A percentile compares a stretch with the other conserved stretches of the same genome.
These are phyloP conservation scores for Marsdenia floribunda DNA, from an alignment of 257 asterid genomes.

Conservation along the genomic window DNA sequence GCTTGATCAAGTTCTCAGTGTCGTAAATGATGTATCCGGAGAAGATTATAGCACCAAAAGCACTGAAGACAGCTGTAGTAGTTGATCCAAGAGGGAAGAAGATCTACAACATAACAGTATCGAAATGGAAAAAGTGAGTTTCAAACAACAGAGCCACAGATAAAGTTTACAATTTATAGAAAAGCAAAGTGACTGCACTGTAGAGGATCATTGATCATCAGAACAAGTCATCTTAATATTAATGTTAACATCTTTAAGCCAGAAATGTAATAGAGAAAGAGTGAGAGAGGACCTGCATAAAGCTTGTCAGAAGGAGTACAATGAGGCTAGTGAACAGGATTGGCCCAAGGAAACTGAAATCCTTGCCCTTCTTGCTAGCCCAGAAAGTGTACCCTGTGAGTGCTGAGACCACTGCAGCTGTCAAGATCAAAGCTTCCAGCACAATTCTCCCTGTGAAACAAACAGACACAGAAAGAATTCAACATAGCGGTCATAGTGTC, in stretches of 20 bases:
- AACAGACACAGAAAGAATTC: background rate
- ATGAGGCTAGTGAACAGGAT: constrained; percentile 88
- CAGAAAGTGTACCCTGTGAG: constrained; percentile 95
- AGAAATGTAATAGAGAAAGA: background rate
- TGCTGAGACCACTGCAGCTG: constrained; percentile 85
- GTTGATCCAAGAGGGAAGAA: constrained; percentile 89
- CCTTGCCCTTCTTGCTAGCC: constrained; percentile 98
- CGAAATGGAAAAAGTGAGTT: background rate
- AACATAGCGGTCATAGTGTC: background rate
- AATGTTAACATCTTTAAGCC: background rate
- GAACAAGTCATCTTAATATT: background rate
- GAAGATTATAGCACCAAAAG: constrained; percentile 81
- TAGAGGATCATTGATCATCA: no score
- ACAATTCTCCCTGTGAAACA: constrained; percentile 64
- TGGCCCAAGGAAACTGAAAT: constrained; percentile 93
- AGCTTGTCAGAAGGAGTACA: constrained; percentile 70
- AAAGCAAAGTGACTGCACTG: no score
- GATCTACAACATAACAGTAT: constrained; percentile 40
- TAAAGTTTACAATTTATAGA: no score
- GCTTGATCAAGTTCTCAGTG: constrained; percentile 90
- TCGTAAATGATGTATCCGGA: constrained; percentile 87
- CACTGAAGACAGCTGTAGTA: constrained; percentile 61
- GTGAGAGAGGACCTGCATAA: constrained; percentile 58
- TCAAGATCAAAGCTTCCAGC: constrained; percentile 89
- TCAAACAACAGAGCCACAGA: background rate